Conservation (phyloP, 495 filamentous ascomycete species). For the Penicillium robsamsonii region DNA sequence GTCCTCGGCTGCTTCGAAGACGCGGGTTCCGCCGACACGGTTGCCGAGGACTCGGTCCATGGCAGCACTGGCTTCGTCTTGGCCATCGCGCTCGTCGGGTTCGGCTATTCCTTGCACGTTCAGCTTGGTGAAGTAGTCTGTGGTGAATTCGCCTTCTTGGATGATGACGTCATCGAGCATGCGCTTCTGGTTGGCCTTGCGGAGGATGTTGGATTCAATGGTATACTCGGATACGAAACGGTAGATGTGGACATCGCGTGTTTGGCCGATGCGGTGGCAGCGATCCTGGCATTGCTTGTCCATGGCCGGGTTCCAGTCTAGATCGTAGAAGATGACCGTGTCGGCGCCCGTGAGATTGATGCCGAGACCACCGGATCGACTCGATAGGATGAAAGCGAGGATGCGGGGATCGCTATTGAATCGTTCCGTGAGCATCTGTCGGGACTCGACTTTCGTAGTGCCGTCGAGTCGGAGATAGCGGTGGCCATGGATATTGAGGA, state of each 20-base stretch:
- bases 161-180: conserved; percentile 98
- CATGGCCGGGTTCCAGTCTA: conserved; percentile 99
- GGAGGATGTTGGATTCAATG: conserved; percentile 97
- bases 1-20: conserved; percentile 87
- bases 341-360: conserved; percentile 97
- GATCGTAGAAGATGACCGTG: conserved; percentile 98
- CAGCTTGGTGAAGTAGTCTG: conserved; percentile 90
- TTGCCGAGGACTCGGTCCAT: conserved; percentile 83
- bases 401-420: conserved; percentile 96
- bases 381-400: conserved; percentile 90
- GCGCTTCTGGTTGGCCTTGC: conserved; percentile 94
- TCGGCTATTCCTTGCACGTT: conserved; percentile 66
- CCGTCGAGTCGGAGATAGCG: conserved; percentile 96
- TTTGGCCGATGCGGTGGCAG: conserved; percentile 97
- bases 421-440: conserved; percentile 90
- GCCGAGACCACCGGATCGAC: conserved; percentile 89
- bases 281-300: conserved; percentile 99
- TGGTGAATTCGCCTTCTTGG: conserved; percentile 97
- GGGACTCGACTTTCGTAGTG: conserved; percentile 89
- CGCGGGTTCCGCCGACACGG: conserved; percentile 52
- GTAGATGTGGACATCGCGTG: conserved; percentile 97
- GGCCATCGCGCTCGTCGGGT: conserved; percentile 53
- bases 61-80: conserved; percentile 70
- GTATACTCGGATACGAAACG: conserved; percentile 96
- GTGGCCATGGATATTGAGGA: conserved; percentile 96